Evolutionary conservation across 1,284 basidiomycete species (phyloP), one percentile per base, ranked within the genome.

Genomic region (Apiotrichum mycotoxinovorans): DNA sequence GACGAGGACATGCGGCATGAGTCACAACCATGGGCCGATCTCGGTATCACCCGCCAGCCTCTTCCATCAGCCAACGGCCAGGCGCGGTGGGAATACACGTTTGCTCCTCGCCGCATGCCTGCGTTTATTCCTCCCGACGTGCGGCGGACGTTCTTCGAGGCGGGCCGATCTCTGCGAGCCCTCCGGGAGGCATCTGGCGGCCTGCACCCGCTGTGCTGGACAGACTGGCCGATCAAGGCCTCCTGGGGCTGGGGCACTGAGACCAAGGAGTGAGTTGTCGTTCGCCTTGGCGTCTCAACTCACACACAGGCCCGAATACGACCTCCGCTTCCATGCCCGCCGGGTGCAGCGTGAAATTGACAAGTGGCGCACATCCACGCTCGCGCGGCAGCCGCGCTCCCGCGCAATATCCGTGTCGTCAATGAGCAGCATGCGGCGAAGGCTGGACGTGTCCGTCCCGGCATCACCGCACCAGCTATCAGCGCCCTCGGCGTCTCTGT

Each of bases 1-100:
- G 66, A 71, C 22, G 67, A 68, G 35, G 66, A 66, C 27, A n/a
- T 27, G 1, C 62, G 69, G 40, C 56, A 64, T 2, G 49, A 50
- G 4, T 55, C 62, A 0, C 73, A 76, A 55, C 72, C 71, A 8
- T 76, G 73, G 73, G 46, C 61, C 0, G 73, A 75, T 52, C 56
- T 76, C 8, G 73, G 74, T n/a, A 70, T 73, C 35, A 70, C 65
- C 0, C 65, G 69, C 11, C 60, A 46, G 4, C 46, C 48, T 0
- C 41, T 49, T 9, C 44, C 45, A 1, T 20, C 40, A 11, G n/a
- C 38, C 0, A 42, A 33, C 18, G 61, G 55, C 26, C 53, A 54
- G 4, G 26, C 34, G 0, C 45, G 54, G 0, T 74, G 68, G 67
- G 66, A 69, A 15, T 74, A 68, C 43, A 54, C 61, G 1, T 73